phyloP scores from a whole-genome alignment of 345 rosid species.

The Hibiscus trionum region DNA sequence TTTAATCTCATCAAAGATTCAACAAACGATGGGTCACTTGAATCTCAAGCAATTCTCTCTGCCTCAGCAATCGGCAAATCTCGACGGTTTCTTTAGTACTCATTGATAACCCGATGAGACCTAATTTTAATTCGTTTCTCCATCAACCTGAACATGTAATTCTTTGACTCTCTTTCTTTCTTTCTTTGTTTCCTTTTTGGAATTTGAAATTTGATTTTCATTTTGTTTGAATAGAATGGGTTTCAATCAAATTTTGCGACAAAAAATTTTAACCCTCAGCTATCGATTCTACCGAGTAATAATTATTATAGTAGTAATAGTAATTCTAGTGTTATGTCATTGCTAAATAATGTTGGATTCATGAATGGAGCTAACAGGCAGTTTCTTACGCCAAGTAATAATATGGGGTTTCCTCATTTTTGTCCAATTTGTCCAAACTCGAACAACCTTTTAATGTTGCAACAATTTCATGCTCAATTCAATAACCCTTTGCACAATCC shows the following conservation, averaged over 20 bases:
- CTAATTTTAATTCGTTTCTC: background rate
- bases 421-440: background rate
- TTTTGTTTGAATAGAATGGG: background rate
- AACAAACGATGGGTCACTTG: too few species aligned
- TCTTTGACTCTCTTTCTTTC: background rate
- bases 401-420: constrained; percentile 2
- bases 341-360: constrained; percentile 6
- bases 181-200: background rate
- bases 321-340: background rate
- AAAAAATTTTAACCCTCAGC: constrained; percentile 2
- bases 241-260: constrained; percentile 1
- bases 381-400: constrained; percentile 3
- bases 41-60: background rate
- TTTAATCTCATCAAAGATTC: too few species aligned
- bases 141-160: background rate
- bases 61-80: background rate
- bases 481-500: constrained; percentile 4
- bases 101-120: background rate
- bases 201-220: background rate
- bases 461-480: constrained; percentile 8
- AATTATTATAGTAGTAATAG: background rate
- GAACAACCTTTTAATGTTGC: constrained; percentile 3
- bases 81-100: background rate
- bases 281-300: background rate
- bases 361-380: constrained; percentile 1